These are phyloP conservation scores for Hygrocybe coccinea DNA, from an alignment of 768 basidiomycete genomes.

Conservation along the genomic window DNA sequence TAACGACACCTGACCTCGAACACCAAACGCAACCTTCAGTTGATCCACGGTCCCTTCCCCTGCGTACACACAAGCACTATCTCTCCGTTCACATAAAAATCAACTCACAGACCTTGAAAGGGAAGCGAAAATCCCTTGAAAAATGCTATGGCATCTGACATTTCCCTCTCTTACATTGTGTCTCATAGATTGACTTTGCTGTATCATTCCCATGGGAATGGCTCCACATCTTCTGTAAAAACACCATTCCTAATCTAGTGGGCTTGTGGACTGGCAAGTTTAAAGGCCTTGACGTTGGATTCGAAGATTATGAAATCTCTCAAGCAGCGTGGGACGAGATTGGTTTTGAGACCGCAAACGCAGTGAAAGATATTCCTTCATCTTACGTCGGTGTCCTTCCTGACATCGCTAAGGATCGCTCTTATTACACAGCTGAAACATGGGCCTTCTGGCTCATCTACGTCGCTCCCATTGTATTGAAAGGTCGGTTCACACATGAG, in stretches of 20 bases:
- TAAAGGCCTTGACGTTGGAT: slow-evolving; percentile 33
- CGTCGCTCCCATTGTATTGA: slow-evolving; percentile 36
- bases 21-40: background rate
- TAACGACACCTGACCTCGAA: slow-evolving; percentile 6
- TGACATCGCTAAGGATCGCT: slow-evolving; percentile 22
- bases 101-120: too few relatives aligned
- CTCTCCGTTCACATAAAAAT: too few relatives aligned
- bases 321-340: slow-evolving; percentile 31
- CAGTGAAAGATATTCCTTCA: slow-evolving; percentile 28
- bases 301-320: slow-evolving; percentile 24
- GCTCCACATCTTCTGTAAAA: slow-evolving; percentile 45
- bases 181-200: slow-evolving; percentile 13
- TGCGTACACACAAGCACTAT: slow-evolving; percentile 14
- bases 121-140: too few relatives aligned
- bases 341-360: slow-evolving; percentile 27
- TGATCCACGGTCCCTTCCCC: slow-evolving; percentile 17
- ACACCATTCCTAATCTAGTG: slow-evolving; percentile 35
- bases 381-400: slow-evolving; percentile 27
- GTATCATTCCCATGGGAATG: slow-evolving; percentile 34
- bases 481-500: slow-evolving; percentile 22
- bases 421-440: slow-evolving; percentile 32
- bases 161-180: too few relatives aligned
- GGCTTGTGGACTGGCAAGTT: slow-evolving; percentile 37
- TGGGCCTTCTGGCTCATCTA: slow-evolving; percentile 37
- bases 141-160: too few relatives aligned